Evolutionary conservation across 805 yeast species (phyloP).

Genomic region (Kodamaea kakaduensis): DNA sequence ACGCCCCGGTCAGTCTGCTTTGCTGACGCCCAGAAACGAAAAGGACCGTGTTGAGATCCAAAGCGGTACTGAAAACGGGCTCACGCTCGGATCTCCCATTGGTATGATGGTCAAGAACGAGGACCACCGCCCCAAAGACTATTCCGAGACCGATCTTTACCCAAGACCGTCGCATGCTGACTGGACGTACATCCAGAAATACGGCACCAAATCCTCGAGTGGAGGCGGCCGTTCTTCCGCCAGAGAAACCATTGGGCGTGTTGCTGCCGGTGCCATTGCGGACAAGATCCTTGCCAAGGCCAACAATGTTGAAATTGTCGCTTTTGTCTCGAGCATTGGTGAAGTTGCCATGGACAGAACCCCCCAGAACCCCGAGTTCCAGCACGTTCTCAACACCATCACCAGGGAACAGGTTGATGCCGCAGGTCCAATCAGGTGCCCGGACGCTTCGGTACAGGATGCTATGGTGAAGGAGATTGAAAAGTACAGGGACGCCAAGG

Average conservation of each 20-base stretch:
- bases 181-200: conserved; percentile 84
- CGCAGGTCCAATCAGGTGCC: conserved; percentile 91
- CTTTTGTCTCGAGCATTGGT: conserved; percentile 94
- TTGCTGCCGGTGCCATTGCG: conserved; percentile 98
- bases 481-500: conserved; percentile 77
- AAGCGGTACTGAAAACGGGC: conserved; percentile 89
- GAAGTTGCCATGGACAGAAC: conserved; percentile 71
- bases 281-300: conserved; percentile 80
- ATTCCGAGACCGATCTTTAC: conserved; percentile 88
- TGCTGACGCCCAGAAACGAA: conserved; percentile 94
- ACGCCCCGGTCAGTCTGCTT: conserved; percentile 93
- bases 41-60: conserved; percentile 91
- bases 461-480: conserved; percentile 86
- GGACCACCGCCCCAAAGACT: conserved; percentile 96
- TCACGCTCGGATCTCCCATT: conserved; percentile 91
- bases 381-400: conserved; percentile 62
- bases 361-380: conserved; percentile 60
- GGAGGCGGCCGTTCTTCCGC: conserved; percentile 99
- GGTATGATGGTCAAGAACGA: conserved; percentile 90
- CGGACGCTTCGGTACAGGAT: conserved; percentile 66
- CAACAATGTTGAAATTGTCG: conserved; percentile 87
- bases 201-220: conserved; percentile 88
- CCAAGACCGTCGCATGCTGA: conserved; percentile 99
- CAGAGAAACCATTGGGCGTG: conserved; percentile 97
- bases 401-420: conserved; percentile 87